Conservation (phyloP, 1,284 basidiomycete species). For the Rugiboletus extremiorientalis region DNA sequence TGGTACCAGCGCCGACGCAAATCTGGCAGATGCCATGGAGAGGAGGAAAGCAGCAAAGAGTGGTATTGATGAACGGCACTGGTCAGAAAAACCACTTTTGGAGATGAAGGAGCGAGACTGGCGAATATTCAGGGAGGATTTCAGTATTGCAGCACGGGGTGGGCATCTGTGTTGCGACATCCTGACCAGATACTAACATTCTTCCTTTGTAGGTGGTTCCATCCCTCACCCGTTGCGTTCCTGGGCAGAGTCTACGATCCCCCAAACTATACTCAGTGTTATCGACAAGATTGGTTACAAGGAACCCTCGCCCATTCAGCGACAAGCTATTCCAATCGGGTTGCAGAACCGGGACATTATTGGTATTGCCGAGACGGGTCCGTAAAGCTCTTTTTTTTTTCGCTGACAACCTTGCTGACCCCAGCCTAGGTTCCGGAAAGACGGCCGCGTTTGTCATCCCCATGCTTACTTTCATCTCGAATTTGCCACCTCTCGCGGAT, state of each 20-base stretch:
- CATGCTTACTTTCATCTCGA: conserved; percentile 93
- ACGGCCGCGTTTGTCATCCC: conserved; percentile 99
- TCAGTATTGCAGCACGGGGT: conserved; percentile 92
- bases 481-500: conserved; percentile 83
- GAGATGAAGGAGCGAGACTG: conserved; percentile 99
- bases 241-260: conserved; percentile 90
- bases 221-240: conserved; percentile 92
- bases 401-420: conserved; percentile 6
- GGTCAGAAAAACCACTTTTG: conserved; percentile 91
- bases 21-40: conserved; percentile 79
- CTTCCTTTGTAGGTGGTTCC: conserved; percentile 65
- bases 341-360: conserved; percentile 95
- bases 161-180: conserved; percentile 14
- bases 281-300: conserved; percentile 94
- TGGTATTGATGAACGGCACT: conserved; percentile 90
- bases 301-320: conserved; percentile 95
- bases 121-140: conserved; percentile 99
- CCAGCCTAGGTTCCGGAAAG: conserved; percentile 87
- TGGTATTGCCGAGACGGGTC: conserved; percentile 96
- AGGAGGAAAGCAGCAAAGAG: conserved; percentile 78
- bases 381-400: conserved; percentile 17
- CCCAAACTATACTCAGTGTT: conserved; percentile 74
- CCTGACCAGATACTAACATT: not conserved
- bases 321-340: conserved; percentile 98
- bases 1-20: conserved; percentile 38